Base-by-base conservation (phyloP, 163 green algal genomes). In the Coccomyxa subellipsoidea region DNA sequence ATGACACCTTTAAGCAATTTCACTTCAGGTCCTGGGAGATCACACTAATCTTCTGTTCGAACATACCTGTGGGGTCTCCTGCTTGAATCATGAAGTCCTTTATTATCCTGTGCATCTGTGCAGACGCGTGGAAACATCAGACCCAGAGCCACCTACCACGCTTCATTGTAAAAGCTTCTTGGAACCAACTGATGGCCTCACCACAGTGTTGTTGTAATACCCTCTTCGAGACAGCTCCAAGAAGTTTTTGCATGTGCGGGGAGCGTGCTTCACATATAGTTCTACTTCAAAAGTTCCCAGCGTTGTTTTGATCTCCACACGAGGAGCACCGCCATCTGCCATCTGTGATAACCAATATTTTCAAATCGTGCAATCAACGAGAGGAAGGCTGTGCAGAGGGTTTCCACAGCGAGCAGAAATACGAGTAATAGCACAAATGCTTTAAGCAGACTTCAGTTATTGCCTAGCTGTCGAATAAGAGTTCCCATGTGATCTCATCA, bases 161-260 rank as follows among this genome's bases (percentile, higher is more conserved):
- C n/a, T n/a, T n/a, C n/a, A n/a, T n/a, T n/a, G n/a, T n/a, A n/a
- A n/a, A n/a, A n/a, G n/a, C n/a, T n/a, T n/a, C n/a, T n/a, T n/a
- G n/a, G n/a, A n/a, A 23, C 69, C 4, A 76, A 18, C 23, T 59
- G 47, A 40, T n/a, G 25, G 15, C 36, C 82, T 70, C 38, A 95
- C 92, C 37, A 94, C 78, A 5, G 90, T 95, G 23, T 91, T 92
- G 79, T 99, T 92, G 78, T 98, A 99, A 81, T 99, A 99, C 0
- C 94, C 95, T 39, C 84, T 82, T 69, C 88, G 88, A 0, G 94
- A 83, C 0, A 99, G 90, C 85, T 97, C 90, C 29, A 93, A 53
- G 78, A 99, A 99, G 87, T 99, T 99, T 21, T 97, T 93, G 72
- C 84, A 88, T 10, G 90, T 91, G 27, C 80, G 84, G 27, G 90